Base-by-base conservation (phyloP, 192 early-diverging fungal genomes). In the Backusella circina region DNA sequence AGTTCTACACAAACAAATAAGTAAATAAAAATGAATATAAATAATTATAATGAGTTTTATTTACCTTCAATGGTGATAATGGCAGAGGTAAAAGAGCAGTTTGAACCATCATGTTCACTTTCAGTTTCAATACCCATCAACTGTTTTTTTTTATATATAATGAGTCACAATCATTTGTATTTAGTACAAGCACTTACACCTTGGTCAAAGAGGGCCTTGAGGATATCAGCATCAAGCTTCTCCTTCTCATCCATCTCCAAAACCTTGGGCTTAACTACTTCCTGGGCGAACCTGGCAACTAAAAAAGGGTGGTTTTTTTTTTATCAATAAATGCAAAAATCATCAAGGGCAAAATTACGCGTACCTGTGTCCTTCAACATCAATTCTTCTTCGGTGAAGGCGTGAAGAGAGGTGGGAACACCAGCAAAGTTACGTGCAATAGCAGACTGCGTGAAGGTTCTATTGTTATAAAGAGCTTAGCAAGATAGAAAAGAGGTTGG, bases 51-150 rank as follows among this genome's bases (percentile, higher is more conserved):
- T 41, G 13, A 15, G 5, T 44, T 18, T 39, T 37, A 31, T 33
- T 66, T 79, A 88, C 88, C 89, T 80, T 98, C 97, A 74, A 98
- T 88, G 26, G 89, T 93, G 33, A 96, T 77, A 47, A 96, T 93
- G 32, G 93, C 95, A 23, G 94, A 91, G 36, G 89, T 89, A 80
- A 97, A 96, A 0, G 94, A 95, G 4, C 91, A 88, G 35, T 91
- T 90, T 54, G 93, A 83, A 64, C 97, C 97, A 75, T 89, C 92
- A 26, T 89, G 88, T 36, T 97, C 93, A 10, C 86, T 64, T 1
- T 92, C 86, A 2, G 95, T 94, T 83, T 99, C 98, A 79, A 99
- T 90, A 41, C 94, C 96, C 98, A 99, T 99, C 30, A 99, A 84
- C 82, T 90, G 13, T 51, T 26, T 57, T 10, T 12, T 61, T 28